Base-by-base conservation (phyloP, 495 filamentous ascomycete genomes). In the Neurospora hispaniola region DNA sequence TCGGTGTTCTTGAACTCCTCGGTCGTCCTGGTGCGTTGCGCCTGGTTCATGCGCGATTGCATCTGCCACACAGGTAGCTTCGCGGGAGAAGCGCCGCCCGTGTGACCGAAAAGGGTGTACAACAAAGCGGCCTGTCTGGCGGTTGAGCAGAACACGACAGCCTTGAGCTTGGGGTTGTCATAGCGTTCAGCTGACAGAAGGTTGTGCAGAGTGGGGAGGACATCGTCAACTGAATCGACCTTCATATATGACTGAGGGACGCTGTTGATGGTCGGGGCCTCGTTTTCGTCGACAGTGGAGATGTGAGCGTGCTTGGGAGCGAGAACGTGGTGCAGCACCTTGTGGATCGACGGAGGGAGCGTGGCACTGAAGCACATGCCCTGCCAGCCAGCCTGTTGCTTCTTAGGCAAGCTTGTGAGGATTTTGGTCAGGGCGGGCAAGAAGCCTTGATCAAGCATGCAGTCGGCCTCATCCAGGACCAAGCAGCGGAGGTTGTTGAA, bases 141-240 rank as follows among this genome's bases (percentile, higher is more conserved):
- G 77, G 95, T 98, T 87, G 97, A 97, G 87, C 94, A 96, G 91
- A 98, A 98, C 85, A 97, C 95, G 82, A 98, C 92, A 74, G 96
- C 95, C 84, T 81, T 81, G 73, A 81, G 76, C 7, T 69, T 66
- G 31, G 96, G 93, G 77, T 94, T 97, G 84, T 76, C 97, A 80
- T 96, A 90, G 43, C 91, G 96, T 86, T 98, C 96, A 86, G 97
- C 97, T 70, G 77, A 94, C 84, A 87, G 96, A 91, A 81, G 91
- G 93, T 71, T 74, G 69, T 81, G 79, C 42, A 98, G 91, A 48
- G 94, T 97, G 81, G 97, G 94, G 73, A 98, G 77, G 80, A 97
- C 93, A 71, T 96, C 93, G 79, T 97, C 92, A 73, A 97, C 94
- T 42, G 89, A 89, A 12, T 88, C 89, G 27, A 95, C 93, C 41